Percentiles rank a stretch among this genome's conserved stretches.
phyloP scores from a whole-genome alignment of 495 filamentous ascomycete genomes.

The Oidiodendron maius region DNA sequence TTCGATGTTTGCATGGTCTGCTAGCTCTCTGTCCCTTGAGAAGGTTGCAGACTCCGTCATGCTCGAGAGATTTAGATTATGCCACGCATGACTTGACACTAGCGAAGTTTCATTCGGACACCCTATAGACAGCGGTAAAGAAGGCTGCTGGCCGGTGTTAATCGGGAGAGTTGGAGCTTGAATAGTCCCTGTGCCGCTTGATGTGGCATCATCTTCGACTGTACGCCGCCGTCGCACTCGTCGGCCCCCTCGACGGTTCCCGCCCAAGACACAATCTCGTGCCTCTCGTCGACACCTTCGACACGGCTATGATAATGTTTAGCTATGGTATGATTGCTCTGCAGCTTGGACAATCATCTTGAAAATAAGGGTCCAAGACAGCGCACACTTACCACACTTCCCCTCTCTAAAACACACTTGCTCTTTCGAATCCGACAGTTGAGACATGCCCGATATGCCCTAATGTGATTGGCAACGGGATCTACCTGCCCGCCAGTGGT shows the following conservation, averaged over 20 bases:
- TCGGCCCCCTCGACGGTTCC: conserved; percentile 58
- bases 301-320: conserved; percentile 37
- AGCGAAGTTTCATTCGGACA: conserved; percentile 9
- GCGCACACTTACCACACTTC: conserved; percentile 18
- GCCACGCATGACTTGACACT: conserved; percentile 11
- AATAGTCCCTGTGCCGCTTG: conserved; percentile 6
- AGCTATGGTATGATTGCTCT: background rate
- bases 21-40: conserved; percentile 16
- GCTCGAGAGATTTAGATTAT: conserved; percentile 8
- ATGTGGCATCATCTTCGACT: conserved; percentile 8
- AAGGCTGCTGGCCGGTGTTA: background rate
- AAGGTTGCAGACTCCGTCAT: conserved; percentile 12
- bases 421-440: conserved; percentile 59
- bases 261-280: conserved; percentile 55
- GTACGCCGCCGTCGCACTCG: conserved; percentile 37
- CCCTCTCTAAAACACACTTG: conserved; percentile 53
- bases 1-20: conserved; percentile 23
- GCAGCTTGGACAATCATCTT: too few species aligned
- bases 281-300: conserved; percentile 52
- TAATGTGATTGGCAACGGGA: conserved; percentile 33
- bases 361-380: too few species aligned
- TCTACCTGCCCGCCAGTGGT: too few species aligned
- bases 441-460: conserved; percentile 57
- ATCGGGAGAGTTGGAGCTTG: background rate
- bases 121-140: conserved; percentile 5